Evolutionary conservation across 2,329 filamentous ascomycete genomes (phyloP), one percentile per base, ranked within the genome.

Genomic region (Claviceps humidiphila): DNA sequence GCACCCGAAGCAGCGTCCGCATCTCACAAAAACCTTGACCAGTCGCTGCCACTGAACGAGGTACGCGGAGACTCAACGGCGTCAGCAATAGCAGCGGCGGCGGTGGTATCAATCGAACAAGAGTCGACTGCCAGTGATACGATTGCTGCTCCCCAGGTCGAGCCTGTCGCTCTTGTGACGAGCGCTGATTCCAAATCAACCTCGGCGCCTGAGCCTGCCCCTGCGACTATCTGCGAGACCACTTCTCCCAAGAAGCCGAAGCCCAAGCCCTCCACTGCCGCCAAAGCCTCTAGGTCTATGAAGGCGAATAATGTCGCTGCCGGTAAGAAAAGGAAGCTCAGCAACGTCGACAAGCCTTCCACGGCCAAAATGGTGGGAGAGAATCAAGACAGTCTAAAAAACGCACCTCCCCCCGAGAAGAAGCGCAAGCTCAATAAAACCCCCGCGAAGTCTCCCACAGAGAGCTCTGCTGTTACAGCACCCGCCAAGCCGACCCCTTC

Each of bases 291-390:
- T 34, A 34, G 9, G 3, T 9, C 30, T 34, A 11, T 11, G 9
- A 34, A 34, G 3, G 30, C 30, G 30, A 16, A 62, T 1, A 63
- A 60, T 20, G 47, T 55, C 1, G 37, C 44, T 16, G 44, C 56
- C 1, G 62, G 63, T 38, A 64, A 65, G 47, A 71, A 71, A 60
- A 67, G 72, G 58, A 75, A 74, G 60, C 65, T 71, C 13, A 64
- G 65, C 1, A 63, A 66, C 6, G 59, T 55, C 20, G 56, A 50
- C 17, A 58, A 24, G 59, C 65, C 17, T 49, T 62, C 39, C 58
- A 61, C 7, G 5, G 43, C 14, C 43, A 38, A 30, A 13, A 37
- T 22, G 14, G 2, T 22, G 42, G 41, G 45, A 7, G 61, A 58
- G 65, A 22, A 55, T 58, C 5, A 64, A 64, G 53, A 41, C 7